These are phyloP conservation scores for Tetrapisispora arboricola DNA, from an alignment of 805 yeast species.

Conservation along the genomic window DNA sequence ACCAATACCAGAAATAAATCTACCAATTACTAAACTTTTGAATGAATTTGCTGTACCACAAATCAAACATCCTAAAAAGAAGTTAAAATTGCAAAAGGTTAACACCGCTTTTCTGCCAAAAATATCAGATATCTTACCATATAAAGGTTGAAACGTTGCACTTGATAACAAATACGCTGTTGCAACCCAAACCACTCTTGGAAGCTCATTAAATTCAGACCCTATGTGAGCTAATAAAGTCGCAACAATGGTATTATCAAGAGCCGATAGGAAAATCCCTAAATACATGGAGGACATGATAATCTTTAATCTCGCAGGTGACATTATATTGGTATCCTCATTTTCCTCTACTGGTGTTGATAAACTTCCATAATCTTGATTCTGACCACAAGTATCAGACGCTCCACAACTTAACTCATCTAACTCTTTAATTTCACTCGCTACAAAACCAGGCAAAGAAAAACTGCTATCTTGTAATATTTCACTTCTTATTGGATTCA, in stretches of 20 bases:
- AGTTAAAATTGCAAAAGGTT: conserved; percentile 43
- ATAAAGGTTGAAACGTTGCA: conserved; percentile 65
- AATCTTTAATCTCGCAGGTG: conserved; percentile 17
- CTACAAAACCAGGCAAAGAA: conserved; percentile 28
- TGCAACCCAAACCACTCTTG: conserved; percentile 63
- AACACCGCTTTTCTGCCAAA: conserved; percentile 53
- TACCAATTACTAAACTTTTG: conserved; percentile 38
- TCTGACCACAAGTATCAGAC: not conserved
- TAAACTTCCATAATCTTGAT: not conserved
- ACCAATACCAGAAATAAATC: conserved; percentile 76
- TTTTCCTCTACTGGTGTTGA: not conserved
- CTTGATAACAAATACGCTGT: conserved; percentile 58
- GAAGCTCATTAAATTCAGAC: conserved; percentile 54
- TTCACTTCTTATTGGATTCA: conserved; percentile 9
- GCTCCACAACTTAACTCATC: conserved; percentile 10
- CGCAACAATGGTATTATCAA: conserved; percentile 60
- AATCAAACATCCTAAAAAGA: conserved; percentile 46
- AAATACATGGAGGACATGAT: conserved; percentile 36
- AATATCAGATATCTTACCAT: conserved; percentile 61
- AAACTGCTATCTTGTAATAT: conserved; percentile 24
- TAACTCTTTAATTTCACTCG: conserved; percentile 26
- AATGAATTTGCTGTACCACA: conserved; percentile 45
- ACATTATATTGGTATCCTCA: conserved; percentile 1
- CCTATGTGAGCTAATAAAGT: conserved; percentile 58
- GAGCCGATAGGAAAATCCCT: conserved; percentile 42